Conservation (phyloP, 148 eudicot species). For the Pouteria glomerata region DNA sequence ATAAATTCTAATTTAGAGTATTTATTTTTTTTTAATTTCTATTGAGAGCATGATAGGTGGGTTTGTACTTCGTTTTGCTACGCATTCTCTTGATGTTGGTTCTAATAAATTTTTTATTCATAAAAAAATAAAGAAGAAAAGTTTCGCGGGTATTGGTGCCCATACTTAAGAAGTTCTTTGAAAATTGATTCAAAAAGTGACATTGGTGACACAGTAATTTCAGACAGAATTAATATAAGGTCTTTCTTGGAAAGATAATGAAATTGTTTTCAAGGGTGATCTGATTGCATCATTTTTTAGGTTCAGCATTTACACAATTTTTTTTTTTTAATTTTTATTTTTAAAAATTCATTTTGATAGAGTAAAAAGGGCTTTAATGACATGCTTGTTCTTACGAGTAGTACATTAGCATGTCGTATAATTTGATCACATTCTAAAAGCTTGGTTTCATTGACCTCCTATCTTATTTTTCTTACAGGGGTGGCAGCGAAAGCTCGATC, state of each 20-base stretch:
- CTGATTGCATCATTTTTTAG: background rate
- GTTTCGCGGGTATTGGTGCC: no score
- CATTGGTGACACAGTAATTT: background rate
- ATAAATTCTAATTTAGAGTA: no score
- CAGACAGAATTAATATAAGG: background rate
- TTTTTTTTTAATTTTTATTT: background rate
- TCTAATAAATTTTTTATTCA: no score
- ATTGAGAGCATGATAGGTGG: no score
- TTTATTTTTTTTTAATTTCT: no score
- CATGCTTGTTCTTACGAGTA: background rate
- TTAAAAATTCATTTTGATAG: background rate
- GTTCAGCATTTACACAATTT: background rate
- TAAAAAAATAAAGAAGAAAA: no score
- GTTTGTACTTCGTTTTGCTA: no score
- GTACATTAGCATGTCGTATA: background rate
- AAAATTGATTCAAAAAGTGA: background rate
- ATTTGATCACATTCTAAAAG: background rate
- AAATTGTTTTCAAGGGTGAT: no score
- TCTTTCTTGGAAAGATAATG: no score
- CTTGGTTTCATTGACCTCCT: background rate
- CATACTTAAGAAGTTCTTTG: background rate
- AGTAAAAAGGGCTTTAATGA: background rate
- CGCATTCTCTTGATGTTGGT: no score
- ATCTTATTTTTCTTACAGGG: conserved; percentile 32
- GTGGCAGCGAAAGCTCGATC: conserved; percentile 84